These are phyloP conservation scores for Diaporthe sp. DNA, from an alignment of 2,329 filamentous ascomycete species.

Conservation along the genomic window DNA sequence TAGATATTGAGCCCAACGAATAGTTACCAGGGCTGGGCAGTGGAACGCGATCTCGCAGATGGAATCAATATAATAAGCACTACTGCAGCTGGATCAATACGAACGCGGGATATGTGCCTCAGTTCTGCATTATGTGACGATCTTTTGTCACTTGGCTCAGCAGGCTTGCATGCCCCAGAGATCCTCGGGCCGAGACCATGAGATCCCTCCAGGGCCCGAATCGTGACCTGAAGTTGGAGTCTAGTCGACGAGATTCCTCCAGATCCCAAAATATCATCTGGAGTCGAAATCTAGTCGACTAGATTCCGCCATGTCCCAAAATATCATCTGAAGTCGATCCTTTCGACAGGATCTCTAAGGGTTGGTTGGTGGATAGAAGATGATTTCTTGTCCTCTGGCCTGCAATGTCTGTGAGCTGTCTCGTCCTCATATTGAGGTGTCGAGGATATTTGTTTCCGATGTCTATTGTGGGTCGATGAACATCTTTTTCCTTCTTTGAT, in stretches of 20 bases:
- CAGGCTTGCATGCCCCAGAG: not conserved
- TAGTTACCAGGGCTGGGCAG: not conserved
- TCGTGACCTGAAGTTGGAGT: not conserved
- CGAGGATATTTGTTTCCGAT: not conserved
- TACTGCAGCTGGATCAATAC: not conserved
- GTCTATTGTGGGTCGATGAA: not conserved
- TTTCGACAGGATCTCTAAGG: not conserved
- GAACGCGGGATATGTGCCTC: no score
- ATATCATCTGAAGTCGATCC: not conserved
- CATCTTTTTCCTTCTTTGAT: not conserved
- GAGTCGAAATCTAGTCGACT: not conserved
- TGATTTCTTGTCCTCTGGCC: not conserved
- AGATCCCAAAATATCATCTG: not conserved
- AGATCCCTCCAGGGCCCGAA: not conserved
- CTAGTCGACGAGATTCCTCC: not conserved
- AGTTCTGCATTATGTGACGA: not conserved
- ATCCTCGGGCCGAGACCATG: not conserved
- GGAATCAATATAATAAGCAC: not conserved
- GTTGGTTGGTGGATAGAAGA: not conserved
- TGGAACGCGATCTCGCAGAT: not conserved
- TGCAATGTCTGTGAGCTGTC: not conserved
- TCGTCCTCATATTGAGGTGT: not conserved
- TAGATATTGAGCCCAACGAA: not conserved
- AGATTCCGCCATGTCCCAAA: not conserved
- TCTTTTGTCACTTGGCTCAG: not conserved